Evolutionary conservation across 495 filamentous ascomycete genomes (phyloP).

Genomic region (Glarea lozoyensis): DNA sequence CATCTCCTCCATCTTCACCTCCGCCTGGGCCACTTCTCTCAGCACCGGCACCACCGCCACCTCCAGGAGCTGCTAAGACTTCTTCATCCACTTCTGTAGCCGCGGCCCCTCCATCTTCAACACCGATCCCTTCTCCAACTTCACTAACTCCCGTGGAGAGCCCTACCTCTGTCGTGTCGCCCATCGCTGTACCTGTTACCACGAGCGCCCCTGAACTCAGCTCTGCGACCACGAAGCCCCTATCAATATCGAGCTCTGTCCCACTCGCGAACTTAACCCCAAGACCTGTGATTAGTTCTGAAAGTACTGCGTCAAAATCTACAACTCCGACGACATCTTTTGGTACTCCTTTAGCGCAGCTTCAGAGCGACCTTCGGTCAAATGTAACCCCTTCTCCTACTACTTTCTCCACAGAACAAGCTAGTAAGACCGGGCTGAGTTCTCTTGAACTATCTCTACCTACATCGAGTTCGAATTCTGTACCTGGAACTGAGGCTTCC

Average conservation of each 20-base stretch:
- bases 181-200: background rate
- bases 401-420: constrained; percentile 5
- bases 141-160: constrained; percentile 8
- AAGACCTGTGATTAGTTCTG: constrained; percentile 5
- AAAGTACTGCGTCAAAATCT: constrained; percentile 6
- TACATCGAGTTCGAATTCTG: no score
- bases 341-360: constrained; percentile 3
- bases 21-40: background rate
- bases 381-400: background rate
- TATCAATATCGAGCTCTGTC: constrained; percentile 12
- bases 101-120: no score
- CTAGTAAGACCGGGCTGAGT: no score
- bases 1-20: background rate
- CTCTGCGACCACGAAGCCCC: no score
- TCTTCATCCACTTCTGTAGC: no score
- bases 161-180: background rate
- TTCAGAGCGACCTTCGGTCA: no score
- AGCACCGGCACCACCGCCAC: no score
- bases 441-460: no score
- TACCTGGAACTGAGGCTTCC: no score
- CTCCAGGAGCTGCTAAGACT: no score
- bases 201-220: constrained; percentile 1
- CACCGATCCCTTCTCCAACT: no score
- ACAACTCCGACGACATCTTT: constrained; percentile 15
- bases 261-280: constrained; percentile 11